phyloP scores from a whole-genome alignment of 495 filamentous ascomycete genomes.

The Penicillium silybi region DNA sequence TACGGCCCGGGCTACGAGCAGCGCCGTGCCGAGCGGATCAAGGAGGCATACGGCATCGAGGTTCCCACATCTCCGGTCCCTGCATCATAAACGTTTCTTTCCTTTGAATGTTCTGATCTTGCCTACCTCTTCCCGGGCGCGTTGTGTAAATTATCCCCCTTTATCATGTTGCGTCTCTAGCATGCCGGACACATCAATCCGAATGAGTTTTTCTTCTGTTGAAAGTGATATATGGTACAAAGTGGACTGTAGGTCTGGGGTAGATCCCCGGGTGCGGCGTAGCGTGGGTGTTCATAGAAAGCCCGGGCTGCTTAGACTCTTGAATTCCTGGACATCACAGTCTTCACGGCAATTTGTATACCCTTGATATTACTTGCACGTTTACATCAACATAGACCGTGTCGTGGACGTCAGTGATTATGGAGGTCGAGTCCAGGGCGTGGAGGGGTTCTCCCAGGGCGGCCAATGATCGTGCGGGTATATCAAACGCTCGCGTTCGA shows the following conservation, averaged over 20 bases:
- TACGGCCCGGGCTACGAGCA: constrained; percentile 82
- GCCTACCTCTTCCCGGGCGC: constrained; percentile 17
- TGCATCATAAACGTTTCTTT: constrained; percentile 35
- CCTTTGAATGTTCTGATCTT: constrained; percentile 11
- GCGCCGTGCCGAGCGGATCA: constrained; percentile 75
- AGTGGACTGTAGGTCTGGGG: background rate
- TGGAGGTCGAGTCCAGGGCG: background rate
- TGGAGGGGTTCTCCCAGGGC: constrained; percentile 4
- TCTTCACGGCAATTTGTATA: background rate
- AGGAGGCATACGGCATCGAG: constrained; percentile 88
- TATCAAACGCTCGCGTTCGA: constrained; percentile 10
- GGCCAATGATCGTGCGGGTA: constrained; percentile 16
- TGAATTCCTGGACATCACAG: background rate
- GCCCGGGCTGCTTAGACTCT: background rate
- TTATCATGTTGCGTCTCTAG: constrained; percentile 37
- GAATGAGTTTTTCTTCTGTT: constrained; percentile 18
- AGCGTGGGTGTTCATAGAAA: background rate
- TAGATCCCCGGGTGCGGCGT: background rate
- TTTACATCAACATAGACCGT: background rate
- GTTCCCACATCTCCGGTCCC: constrained; percentile 48
- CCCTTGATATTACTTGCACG: background rate
- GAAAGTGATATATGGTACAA: background rate
- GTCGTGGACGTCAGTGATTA: background rate
- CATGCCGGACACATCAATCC: constrained; percentile 29
- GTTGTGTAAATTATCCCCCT: constrained; percentile 43